Base-by-base conservation (phyloP, 805 yeast genomes). In the Candida tibetensis region DNA sequence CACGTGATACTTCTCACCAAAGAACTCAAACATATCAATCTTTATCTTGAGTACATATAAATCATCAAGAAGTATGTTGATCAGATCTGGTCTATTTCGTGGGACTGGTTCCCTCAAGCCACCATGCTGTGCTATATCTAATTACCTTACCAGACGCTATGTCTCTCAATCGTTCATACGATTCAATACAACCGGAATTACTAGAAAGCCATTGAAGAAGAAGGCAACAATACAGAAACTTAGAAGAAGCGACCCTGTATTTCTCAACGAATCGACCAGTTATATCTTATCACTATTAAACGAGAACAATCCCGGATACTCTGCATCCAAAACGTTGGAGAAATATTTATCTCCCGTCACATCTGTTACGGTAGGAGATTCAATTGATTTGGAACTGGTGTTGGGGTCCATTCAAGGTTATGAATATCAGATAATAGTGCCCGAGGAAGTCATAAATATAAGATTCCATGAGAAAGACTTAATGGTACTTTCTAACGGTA, bases 401-500 rank as follows among this genome's bases (percentile, higher is more conserved):
- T 47, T 66, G n/a, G 57, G 64, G 3, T 57, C 65, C 4, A 48
- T 56, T 10, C 32, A 28, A 10, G 45, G 42, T 15, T 38, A 37
- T 32, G 45, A 40, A 9, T 77, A 18, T 60, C 62, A 12, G 49
- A 56, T 39, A 2, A 1, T 49, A 49, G n/a, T 74, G 1, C 82
- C 85, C 1, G 79, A 79, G 27, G 93, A 85, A 53, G 86, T 85
- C 10, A 68, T 85, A 0, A 76, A 77, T 41, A 74, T 80, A 37
- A 66, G 64, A 21, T 68, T 58, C 36, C 60, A 44, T 3, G 53
- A 45, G 8, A 47, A 52, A 8, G 90, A 86, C 47, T 66, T 88
- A 2, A 72, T 89, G 63, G 67, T 89, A 1, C 64, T 90, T 30
- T 74, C 80, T 3, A 81, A 82, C 48, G 97, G 96, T 2, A 77